Base-by-base conservation (phyloP, 768 basidiomycete genomes). In the Mycena metata region DNA sequence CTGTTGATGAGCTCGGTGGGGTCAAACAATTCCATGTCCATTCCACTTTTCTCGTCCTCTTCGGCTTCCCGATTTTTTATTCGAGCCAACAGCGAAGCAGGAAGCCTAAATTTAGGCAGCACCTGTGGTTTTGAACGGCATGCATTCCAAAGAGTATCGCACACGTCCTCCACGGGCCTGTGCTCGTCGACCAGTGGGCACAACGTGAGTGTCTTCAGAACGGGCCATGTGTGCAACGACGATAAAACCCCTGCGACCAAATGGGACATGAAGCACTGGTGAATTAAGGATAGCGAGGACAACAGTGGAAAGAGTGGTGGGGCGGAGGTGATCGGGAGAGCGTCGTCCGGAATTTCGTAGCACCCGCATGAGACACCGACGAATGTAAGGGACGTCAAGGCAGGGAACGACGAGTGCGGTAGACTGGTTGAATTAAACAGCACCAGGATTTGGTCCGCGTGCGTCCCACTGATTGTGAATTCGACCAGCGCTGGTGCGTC, bases 371-470 rank as follows among this genome's bases (percentile, higher is more conserved):
- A 17, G 13, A 16, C 12, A 10, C 7, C 21, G 50, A 30, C 24
- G 19, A 62, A 62, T 13, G 51, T 24, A 21, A 62, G 42, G 42
- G 50, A 62, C 7, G 50, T 54, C 50, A 62, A 43, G 7, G 61
- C 49, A 19, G 61, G 50, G 26, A 62, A 52, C 8, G 41, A 42
- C 6, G 46, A 16, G 26, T 30, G 33, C 3, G 21, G 15, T 16
- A 49, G 35, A 13, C 35, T 36, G 15, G 33, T 36, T 3, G 35
- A 41, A 8, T 62, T 45, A 36, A 62, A 62, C 16, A 62, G 50
- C 39, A 21, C n/a, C 15, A 16, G n/a, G 16, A 62, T 62, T 16
- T 62, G 61, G 61, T 62, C 23, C 2, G 50, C 61, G 26, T 62
- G 61, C 17, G 51, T 16, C 19, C 10, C 5, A 6, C 19, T 17